These are phyloP conservation scores for Colletotrichum tanaceti DNA, from an alignment of 2,329 filamentous ascomycete genomes.

Conservation along the genomic window DNA sequence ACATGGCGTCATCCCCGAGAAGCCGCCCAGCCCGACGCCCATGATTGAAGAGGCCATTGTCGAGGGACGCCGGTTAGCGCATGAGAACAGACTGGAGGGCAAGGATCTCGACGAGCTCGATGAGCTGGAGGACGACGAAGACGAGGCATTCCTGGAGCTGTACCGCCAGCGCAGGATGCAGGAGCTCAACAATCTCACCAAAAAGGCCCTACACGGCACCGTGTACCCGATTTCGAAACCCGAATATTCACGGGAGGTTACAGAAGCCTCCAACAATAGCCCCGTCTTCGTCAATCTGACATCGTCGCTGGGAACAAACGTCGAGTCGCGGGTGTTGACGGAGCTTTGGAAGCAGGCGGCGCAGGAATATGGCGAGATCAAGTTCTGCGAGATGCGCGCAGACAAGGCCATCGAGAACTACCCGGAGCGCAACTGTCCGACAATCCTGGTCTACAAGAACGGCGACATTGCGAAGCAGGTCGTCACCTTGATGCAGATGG, in stretches of 20 bases:
- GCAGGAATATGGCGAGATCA: conserved; percentile 88
- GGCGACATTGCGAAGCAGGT: conserved; percentile 92
- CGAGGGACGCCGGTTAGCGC: conserved; percentile 83
- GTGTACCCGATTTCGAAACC: conserved; percentile 96
- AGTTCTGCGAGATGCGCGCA: conserved; percentile 95
- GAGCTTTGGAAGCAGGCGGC: conserved; percentile 90
- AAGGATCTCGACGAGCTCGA: conserved; percentile 95
- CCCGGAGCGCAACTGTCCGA: conserved; percentile 93
- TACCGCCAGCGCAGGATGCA: conserved; percentile 90
- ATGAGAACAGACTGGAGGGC: conserved; percentile 92
- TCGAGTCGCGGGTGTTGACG: conserved; percentile 84
- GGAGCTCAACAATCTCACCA: conserved; percentile 80
- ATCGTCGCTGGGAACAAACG: conserved; percentile 80
- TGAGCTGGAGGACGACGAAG: conserved; percentile 94
- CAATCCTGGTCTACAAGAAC: conserved; percentile 90
- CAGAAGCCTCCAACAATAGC: conserved; percentile 81
- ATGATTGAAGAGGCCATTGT: conserved; percentile 94
- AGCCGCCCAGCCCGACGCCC: conserved; percentile 92
- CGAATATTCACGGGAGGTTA: conserved; percentile 91
- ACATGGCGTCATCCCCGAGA: conserved; percentile 97
- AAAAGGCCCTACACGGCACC: conserved; percentile 84
- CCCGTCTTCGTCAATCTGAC: conserved; percentile 84
- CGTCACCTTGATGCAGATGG: conserved; percentile 85
- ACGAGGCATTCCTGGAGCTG: conserved; percentile 88
- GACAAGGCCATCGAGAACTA: conserved; percentile 97